Base-by-base conservation (phyloP, 352 stramenopile genomes). In the Blastocystis sp. region DNA sequence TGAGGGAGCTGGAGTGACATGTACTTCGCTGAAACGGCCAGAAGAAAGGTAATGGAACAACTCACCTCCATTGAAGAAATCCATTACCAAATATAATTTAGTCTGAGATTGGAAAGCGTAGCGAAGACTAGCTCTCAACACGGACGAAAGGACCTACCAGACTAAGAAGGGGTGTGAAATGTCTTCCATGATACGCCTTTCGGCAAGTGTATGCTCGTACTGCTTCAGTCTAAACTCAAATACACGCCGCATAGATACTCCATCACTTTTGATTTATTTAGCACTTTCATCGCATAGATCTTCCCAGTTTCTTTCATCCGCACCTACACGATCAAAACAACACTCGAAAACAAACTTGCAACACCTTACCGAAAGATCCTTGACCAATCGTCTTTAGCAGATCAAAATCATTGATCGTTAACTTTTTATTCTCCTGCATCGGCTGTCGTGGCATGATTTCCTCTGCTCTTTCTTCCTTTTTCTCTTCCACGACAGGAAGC, bases 11-110 rank as follows among this genome's bases (percentile, higher is more conserved):
- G 23, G 1, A 56, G 29, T 6, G 20, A 90, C 54, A 20, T 50
- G 20, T 15, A 90, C 82, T 70, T 98, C 94, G 55, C 93, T 96
- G 90, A 98, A 98, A 45, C 94, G 93, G 90, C 96, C 94, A 90
- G 96, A 96, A 91, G 96, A 97, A 39, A 98, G 92, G 93, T 95
- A 98, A 90, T 97, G 97, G 91, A 97, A 98, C 23, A 98, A 93
- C 90, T 98, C 95, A 39, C 95, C 95, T 62, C 95, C 95, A 43
- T 94, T 94, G 63, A 94, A 97, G 92, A 96, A 98, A 91, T 98
- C 95, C 92, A 80, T 84, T 41, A 92, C 90, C 59, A 92, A 75
- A 87, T 92, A 92, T 45, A 92, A 93, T 91, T 98, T 98, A 90
- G 97, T 94, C 0, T 93, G 92, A 37, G 95, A 97, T 92, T 96